These are phyloP conservation scores for Ampelomyces quisqualis DNA, from an alignment of 2,329 filamentous ascomycete species.

Conservation along the genomic window DNA sequence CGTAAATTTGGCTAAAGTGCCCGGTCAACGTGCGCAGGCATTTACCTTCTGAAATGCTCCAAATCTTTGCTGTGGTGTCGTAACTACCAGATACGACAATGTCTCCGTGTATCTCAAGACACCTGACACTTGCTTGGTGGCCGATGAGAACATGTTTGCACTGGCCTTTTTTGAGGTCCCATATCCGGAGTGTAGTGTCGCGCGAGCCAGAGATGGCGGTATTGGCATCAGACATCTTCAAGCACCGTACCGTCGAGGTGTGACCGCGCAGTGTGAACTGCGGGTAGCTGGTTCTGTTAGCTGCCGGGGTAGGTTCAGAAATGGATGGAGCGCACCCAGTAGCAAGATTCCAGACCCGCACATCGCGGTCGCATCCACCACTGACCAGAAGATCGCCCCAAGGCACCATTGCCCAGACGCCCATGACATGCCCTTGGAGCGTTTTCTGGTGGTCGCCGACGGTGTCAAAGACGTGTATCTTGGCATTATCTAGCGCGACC, in stretches of 20 bases:
- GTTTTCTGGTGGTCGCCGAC: slow-evolving; percentile 86
- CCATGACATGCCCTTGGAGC: slow-evolving; percentile 95
- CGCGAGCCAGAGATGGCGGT: slow-evolving; percentile 95
- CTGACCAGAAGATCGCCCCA: slow-evolving; percentile 95
- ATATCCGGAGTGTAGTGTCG: slow-evolving; percentile 91
- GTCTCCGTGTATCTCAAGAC: slow-evolving; percentile 93
- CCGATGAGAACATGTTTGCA: slow-evolving; percentile 92
- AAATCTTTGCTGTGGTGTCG: slow-evolving; percentile 93
- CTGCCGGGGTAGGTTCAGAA: neutral
- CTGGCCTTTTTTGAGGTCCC: slow-evolving; percentile 85
- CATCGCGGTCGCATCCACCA: slow-evolving; percentile 93
- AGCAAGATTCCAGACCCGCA: slow-evolving; percentile 93
- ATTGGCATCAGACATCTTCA: slow-evolving; percentile 94
- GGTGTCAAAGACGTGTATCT: slow-evolving; percentile 97
- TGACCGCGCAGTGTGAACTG: slow-evolving; percentile 76
- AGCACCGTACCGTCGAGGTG: slow-evolving; percentile 91
- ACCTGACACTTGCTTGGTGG: slow-evolving; percentile 92
- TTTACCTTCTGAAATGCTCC: slow-evolving; percentile 94
- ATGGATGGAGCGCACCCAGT: slow-evolving; percentile 66
- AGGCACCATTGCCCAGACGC: slow-evolving; percentile 99
- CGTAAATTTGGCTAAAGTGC: slow-evolving; percentile 98
- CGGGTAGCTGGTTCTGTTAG: slow-evolving; percentile 26
- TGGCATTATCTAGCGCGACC: slow-evolving; percentile 94
- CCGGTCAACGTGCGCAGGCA: slow-evolving; percentile 88
- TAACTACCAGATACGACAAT: slow-evolving; percentile 98